Evolutionary conservation across 1,139 yeast genomes (phyloP).

Genomic region (Meyerozyma elateridarum): DNA sequence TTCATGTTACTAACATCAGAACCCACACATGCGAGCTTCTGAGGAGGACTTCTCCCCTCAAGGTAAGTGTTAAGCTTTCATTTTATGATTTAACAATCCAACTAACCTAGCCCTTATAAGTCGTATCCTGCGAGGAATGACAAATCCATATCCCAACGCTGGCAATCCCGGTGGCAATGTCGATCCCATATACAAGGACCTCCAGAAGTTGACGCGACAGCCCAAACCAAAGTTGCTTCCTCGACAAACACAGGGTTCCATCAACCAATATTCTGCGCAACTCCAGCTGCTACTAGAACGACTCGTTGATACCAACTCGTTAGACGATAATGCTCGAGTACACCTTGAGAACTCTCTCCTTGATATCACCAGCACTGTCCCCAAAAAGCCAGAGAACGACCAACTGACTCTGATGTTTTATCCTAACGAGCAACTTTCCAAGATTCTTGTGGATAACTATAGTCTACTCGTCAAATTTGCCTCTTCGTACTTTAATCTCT

Average conservation of each 20-base stretch:
- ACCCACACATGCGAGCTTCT: no score
- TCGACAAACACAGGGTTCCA: background rate
- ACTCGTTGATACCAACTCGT: background rate
- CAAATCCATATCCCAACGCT: no score
- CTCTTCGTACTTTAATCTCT: slow-evolving; percentile 33
- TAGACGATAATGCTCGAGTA: slow-evolving; percentile 1
- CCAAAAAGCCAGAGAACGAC: slow-evolving; percentile 4
- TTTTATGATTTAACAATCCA: no score
- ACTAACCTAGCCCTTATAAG: no score
- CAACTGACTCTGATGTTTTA: slow-evolving; percentile 14
- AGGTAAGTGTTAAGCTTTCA: no score
- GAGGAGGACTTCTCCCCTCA: no score
- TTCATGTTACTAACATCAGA: no score
- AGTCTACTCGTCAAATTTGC: slow-evolving; percentile 25
- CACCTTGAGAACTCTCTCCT: slow-evolving; percentile 5
- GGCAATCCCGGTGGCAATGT: no score
- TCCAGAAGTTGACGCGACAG: background rate
- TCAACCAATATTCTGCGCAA: slow-evolving; percentile 1
- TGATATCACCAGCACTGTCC: slow-evolving; percentile 6
- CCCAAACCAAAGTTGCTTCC: background rate
- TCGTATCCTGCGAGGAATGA: no score
- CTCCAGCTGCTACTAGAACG: background rate
- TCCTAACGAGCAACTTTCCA: slow-evolving; percentile 37
- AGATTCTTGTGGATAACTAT: slow-evolving; percentile 38
- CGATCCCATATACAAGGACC: slow-evolving; percentile 3